Evolutionary conservation across 1,139 yeast genomes (phyloP).

Genomic region (Meyerozyma sp.): DNA sequence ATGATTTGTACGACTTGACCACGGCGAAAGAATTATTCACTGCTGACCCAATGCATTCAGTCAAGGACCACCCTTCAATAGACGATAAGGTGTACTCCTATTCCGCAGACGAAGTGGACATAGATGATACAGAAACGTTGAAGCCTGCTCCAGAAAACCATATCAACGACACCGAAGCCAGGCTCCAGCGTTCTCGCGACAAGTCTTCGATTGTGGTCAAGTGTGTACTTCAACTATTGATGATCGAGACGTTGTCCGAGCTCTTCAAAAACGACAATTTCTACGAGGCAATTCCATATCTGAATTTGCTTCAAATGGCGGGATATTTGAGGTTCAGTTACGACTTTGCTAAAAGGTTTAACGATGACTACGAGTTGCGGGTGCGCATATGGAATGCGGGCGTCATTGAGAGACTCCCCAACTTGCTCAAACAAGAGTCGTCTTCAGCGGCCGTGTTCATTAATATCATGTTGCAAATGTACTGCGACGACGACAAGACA

Average conservation of each 20-base stretch:
- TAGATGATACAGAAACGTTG: constrained; percentile 9
- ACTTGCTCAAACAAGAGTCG: constrained; percentile 85
- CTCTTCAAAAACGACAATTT: constrained; percentile 67
- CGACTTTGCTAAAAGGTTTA: constrained; percentile 78
- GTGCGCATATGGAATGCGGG: constrained; percentile 89
- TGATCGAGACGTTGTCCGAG: constrained; percentile 85
- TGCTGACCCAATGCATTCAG: constrained; percentile 51
- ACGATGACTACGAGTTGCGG: constrained; percentile 82
- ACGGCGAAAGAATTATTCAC: constrained; percentile 83
- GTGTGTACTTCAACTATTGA: constrained; percentile 81
- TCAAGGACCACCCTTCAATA: constrained; percentile 12
- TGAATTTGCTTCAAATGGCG: constrained; percentile 55
- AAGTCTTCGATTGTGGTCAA: constrained; percentile 85
- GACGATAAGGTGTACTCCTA: constrained; percentile 7
- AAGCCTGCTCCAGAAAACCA: constrained; percentile 5
- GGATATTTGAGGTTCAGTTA: constrained; percentile 63
- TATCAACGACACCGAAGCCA: constrained; percentile 19
- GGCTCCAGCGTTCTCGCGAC: constrained; percentile 34
- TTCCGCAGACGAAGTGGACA: constrained; percentile 10
- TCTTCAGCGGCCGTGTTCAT: constrained; percentile 85
- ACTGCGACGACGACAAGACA: constrained; percentile 60
- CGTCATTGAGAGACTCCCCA: constrained; percentile 87
- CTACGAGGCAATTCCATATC: constrained; percentile 63
- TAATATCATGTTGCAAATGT: constrained; percentile 73
- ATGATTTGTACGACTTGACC: constrained; percentile 67